Evolutionary conservation across 176 grass and related monocot species (phyloP).

Genomic region (Raddia guianensis): DNA sequence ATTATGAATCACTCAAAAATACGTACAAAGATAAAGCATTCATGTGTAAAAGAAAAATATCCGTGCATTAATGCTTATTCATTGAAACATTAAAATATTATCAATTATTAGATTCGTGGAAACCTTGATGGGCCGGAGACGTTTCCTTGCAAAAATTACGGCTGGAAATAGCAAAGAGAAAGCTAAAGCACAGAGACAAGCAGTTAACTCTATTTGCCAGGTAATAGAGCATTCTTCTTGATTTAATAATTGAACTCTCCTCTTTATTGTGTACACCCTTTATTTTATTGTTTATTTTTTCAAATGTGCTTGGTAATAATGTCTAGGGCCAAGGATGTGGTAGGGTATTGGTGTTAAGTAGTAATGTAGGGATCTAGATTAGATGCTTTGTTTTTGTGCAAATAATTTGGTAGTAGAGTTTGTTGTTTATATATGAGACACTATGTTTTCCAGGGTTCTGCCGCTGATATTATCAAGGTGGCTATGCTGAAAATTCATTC

Average conservation of each 20-base stretch:
- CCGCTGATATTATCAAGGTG: constrained; percentile 91
- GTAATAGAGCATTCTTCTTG: constrained; percentile 43
- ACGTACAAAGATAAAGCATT: not conserved
- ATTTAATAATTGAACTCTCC: not conserved
- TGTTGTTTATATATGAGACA: not conserved
- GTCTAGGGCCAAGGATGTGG: not conserved
- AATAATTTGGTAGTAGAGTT: not conserved
- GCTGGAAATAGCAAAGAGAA: constrained; percentile 76
- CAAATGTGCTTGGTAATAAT: not conserved
- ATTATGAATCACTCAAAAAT: not conserved
- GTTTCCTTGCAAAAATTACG: constrained; percentile 87
- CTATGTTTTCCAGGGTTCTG: constrained; percentile 65
- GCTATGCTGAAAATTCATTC: constrained; percentile 94
- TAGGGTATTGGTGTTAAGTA: not conserved
- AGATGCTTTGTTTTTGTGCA: not conserved
- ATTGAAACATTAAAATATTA: constrained; percentile 14
- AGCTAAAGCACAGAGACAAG: constrained; percentile 97
- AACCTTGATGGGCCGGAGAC: constrained; percentile 91
- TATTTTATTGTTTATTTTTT: not conserved
- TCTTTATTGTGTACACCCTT: not conserved
- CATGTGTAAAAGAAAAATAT: not conserved
- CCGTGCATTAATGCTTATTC: not conserved
- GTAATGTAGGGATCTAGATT: not conserved
- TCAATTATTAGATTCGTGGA: constrained; percentile 71
- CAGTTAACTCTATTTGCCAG: constrained; percentile 98